Percentiles rank a stretch among this genome's conserved stretches.
phyloP scores from a whole-genome alignment of 352 stramenopile species.

The Peronospora destructor region DNA sequence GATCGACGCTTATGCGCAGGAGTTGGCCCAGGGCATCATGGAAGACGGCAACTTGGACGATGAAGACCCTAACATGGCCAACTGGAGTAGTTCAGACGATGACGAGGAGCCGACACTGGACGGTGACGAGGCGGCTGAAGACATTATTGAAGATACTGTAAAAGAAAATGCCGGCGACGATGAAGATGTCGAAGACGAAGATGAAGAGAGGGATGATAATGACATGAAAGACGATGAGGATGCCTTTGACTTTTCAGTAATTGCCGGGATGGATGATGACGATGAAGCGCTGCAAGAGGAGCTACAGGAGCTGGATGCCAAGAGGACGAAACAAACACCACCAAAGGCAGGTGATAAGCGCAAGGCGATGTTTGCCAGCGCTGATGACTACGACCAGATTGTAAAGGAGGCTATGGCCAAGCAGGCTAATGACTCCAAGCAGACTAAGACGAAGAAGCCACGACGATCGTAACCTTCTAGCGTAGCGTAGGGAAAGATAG shows the following conservation, averaged over 20 bases:
- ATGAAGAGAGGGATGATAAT: conserved; percentile 30
- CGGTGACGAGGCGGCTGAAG: conserved; percentile 35
- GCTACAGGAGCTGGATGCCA: conserved; percentile 28
- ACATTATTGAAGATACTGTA: conserved; percentile 28
- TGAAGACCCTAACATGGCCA: conserved; percentile 66
- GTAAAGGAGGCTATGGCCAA: conserved; percentile 58
- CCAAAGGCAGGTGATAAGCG: conserved; percentile 42
- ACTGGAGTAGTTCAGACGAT: conserved; percentile 52
- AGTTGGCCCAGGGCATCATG: conserved; percentile 88
- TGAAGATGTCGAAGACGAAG: conserved; percentile 30
- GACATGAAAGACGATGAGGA: conserved; percentile 33
- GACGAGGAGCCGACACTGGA: conserved; percentile 43
- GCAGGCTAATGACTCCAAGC: conserved; percentile 28
- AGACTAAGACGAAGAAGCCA: conserved; percentile 33
- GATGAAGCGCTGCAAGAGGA: conserved; percentile 41
- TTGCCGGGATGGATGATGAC: conserved; percentile 39
- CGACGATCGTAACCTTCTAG: conserved; percentile 18
- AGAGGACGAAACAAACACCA: conserved; percentile 52
- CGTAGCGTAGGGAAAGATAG: conserved; percentile 14
- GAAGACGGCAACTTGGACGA: conserved; percentile 68
- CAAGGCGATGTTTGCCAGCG: conserved; percentile 65
- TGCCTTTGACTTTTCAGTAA: conserved; percentile 40
- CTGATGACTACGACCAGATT: conserved; percentile 72
- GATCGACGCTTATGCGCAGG: conserved; percentile 83
- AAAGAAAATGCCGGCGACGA: conserved; percentile 36